Percentiles rank a stretch among this genome's conserved stretches.
phyloP scores from a whole-genome alignment of 208 protist genomes.

The Leishmania lainsoni region DNA sequence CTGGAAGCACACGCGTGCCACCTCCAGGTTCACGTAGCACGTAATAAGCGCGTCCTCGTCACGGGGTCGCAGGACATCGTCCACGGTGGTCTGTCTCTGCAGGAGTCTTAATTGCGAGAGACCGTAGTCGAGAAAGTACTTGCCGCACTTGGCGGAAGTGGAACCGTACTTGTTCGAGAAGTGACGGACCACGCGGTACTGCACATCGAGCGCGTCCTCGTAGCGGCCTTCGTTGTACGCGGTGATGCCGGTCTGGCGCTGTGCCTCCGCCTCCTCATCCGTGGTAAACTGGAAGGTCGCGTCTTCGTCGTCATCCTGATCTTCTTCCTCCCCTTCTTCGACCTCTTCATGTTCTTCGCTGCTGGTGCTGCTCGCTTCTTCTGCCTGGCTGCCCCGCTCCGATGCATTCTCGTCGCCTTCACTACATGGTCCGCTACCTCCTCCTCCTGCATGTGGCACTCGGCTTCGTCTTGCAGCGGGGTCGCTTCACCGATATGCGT shows the following conservation, averaged over 20 bases:
- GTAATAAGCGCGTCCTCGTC: slow-evolving; percentile 81
- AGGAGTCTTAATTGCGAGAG: slow-evolving; percentile 84
- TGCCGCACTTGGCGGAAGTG: slow-evolving; percentile 54
- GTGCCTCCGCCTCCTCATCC: slow-evolving; percentile 60
- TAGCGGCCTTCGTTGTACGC: slow-evolving; percentile 75
- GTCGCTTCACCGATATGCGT: slow-evolving; percentile 2
- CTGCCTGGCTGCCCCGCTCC: slow-evolving; percentile 17
- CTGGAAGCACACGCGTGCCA: slow-evolving; percentile 80
- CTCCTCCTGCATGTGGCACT: not conserved
- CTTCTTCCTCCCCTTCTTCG: slow-evolving; percentile 16
- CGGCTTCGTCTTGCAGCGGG: slow-evolving; percentile 1
- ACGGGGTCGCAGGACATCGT: slow-evolving; percentile 65
- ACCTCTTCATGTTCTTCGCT: slow-evolving; percentile 34
- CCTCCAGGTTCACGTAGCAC: slow-evolving; percentile 88
- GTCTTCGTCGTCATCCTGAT: slow-evolving; percentile 49
- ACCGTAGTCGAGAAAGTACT: slow-evolving; percentile 90
- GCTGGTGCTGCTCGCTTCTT: slow-evolving; percentile 14
- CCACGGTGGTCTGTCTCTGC: slow-evolving; percentile 59
- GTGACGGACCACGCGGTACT: slow-evolving; percentile 82
- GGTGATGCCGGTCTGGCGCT: slow-evolving; percentile 50
- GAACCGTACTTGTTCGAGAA: slow-evolving; percentile 76
- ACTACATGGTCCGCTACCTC: slow-evolving; percentile 6
- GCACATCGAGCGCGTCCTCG: slow-evolving; percentile 70
- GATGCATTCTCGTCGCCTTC: not conserved
- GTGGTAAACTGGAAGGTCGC: slow-evolving; percentile 45